A percentile compares a stretch with the other conserved stretches of the same genome.
phyloP scores from a whole-genome alignment of 2,329 filamentous ascomycete genomes.

The Epichloe amarillans region DNA sequence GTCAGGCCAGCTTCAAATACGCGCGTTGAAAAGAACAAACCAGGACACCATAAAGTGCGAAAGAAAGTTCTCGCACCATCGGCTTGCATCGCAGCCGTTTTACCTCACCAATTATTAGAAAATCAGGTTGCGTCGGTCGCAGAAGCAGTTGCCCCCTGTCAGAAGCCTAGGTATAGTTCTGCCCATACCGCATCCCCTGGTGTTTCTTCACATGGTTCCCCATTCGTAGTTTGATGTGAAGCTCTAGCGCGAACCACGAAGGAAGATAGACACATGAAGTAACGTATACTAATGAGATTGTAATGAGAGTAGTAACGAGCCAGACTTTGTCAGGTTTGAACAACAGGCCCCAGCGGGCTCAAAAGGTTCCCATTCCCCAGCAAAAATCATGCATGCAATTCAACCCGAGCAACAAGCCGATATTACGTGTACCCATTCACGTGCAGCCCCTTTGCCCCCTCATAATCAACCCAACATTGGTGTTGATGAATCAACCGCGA shows the following conservation, averaged over 20 bases:
- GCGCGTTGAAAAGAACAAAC: background rate
- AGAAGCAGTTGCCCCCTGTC: background rate
- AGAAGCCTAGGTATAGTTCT: background rate
- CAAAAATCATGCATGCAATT: background rate
- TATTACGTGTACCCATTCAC: background rate
- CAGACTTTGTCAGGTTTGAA: background rate
- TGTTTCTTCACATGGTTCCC: background rate
- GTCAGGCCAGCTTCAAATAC: background rate
- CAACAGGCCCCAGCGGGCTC: background rate
- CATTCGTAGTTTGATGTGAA: background rate
- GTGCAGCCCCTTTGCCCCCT: background rate
- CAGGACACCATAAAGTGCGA: background rate
- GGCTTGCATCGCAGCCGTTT: background rate
- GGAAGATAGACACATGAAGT: background rate
- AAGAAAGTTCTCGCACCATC: background rate
- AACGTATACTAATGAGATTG: background rate
- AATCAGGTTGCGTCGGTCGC: background rate
- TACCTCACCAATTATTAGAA: background rate
- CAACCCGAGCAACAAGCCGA: background rate
- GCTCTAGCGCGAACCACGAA: background rate
- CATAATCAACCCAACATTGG: background rate
- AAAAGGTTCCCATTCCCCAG: background rate
- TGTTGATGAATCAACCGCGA: background rate
- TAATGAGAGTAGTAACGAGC: background rate
- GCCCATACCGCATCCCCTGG: background rate